Percentiles rank a stretch among this genome's conserved stretches.
These are phyloP conservation scores for Coniochaeta prunicola DNA, from an alignment of 2,329 filamentous ascomycete genomes.

Conservation along the genomic window DNA sequence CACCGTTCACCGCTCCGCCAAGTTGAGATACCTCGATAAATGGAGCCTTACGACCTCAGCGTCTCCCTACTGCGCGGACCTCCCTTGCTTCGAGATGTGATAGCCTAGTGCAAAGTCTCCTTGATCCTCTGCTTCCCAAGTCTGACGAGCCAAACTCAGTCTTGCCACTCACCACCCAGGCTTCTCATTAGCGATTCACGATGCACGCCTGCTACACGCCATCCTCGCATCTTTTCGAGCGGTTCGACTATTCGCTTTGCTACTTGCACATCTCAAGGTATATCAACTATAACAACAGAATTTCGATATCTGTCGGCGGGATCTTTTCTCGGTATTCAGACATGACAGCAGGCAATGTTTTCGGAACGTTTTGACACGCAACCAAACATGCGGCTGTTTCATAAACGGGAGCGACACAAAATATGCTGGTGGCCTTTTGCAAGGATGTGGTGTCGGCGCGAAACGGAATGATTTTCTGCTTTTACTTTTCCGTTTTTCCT, in stretches of 20 bases:
- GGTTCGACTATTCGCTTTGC: not conserved
- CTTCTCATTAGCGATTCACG: not conserved
- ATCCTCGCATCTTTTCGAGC: not conserved
- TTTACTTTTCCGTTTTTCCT: not conserved
- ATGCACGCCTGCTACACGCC: not conserved
- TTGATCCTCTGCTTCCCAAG: not conserved
- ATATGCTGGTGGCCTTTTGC: not conserved
- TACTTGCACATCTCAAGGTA: not conserved
- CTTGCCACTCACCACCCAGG: not conserved
- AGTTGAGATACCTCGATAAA: not conserved
- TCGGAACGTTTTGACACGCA: not conserved
- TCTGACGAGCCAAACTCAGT: not conserved
- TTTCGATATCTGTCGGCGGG: not conserved
- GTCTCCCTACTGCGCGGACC: not conserved
- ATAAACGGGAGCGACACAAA: not conserved
- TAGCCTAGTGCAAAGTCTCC: not conserved
- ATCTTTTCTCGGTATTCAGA: not conserved
- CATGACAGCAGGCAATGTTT: not conserved
- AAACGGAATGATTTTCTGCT: not conserved
- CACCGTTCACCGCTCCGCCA: constrained; percentile 1
- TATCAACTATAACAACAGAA: not conserved
- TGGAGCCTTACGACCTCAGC: not conserved
- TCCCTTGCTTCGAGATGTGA: not conserved
- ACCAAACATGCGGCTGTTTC: not conserved
- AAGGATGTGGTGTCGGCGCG: not conserved